Evolutionary conservation across 179 eudicot genomes (phyloP).

Genomic region (Amaranthus tricolor): DNA sequence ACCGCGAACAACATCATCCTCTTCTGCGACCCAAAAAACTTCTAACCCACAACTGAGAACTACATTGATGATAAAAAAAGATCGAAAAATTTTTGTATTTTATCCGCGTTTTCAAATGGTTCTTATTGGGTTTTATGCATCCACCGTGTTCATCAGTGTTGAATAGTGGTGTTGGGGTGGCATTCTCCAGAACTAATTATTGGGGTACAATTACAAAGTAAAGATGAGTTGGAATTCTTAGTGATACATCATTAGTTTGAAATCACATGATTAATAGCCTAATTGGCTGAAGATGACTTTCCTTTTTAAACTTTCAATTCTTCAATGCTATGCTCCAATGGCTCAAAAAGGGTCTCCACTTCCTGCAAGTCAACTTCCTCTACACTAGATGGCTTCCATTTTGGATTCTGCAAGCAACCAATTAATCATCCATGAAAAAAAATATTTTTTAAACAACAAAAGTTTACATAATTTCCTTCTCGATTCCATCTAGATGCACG

Average conservation of each 20-base stretch:
- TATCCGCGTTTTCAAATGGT: too few species aligned
- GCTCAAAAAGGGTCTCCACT: slow-evolving; percentile 68
- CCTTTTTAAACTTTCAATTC: slow-evolving; percentile 56
- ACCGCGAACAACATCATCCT: too few species aligned
- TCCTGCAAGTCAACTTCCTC: slow-evolving; percentile 61
- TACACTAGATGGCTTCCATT: slow-evolving; percentile 72
- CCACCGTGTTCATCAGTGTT: too few species aligned
- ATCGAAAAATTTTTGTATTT: too few species aligned
- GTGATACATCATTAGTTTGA: neutral
- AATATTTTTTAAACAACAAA: neutral
- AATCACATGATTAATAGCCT: neutral
- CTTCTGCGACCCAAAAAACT: too few species aligned
- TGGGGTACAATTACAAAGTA: too few species aligned
- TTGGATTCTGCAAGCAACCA: slow-evolving; percentile 60
- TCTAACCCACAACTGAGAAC: too few species aligned
- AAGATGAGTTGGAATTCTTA: too few species aligned
- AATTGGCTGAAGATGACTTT: neutral
- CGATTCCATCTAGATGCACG: neutral
- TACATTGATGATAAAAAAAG: too few species aligned
- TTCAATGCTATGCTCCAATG: slow-evolving; percentile 45
- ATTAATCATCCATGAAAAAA: neutral
- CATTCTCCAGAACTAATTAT: too few species aligned
- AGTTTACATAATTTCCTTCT: neutral
- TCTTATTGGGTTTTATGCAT: too few species aligned
- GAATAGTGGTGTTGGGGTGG: too few species aligned